Evolutionary conservation across 306 rosid species (phyloP), one percentile per base, ranked within the genome.

Genomic region (Quercus engelmannii): DNA sequence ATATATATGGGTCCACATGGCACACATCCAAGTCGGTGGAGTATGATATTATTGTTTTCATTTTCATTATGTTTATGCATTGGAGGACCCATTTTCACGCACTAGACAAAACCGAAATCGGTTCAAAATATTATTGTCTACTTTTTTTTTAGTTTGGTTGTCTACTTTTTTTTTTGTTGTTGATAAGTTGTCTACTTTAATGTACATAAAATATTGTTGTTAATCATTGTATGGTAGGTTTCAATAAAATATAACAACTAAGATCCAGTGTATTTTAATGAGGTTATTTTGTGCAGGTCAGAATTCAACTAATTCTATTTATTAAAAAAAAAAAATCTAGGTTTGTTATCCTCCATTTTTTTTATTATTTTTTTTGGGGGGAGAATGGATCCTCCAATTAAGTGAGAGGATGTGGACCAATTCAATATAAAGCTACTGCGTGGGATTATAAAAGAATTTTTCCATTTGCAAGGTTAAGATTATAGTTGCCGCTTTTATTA

Each of bases 331-430:
- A 46, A 2, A 49, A 12, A 1, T 49, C 5, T 12, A 35, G 17
- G 25, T 67, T 67, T 67, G 23, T 4, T 4, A 59, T 59, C 20
- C 54, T 49, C 17, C 54, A 49, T 10, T 49, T 28, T 30, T 26
- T 1, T 26, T 26, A 26, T 26, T 26, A 26, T 26, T 30, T 10
- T 3, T 49, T 49, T 38, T 38, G 1, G 1, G 46, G 12, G 3
- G 46, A 41, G 46, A 41, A 41, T 41, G 46, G 12, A 41, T 8
- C 46, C 46, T 41, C 46, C 46, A 41, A 41, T 41, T 7, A 41
- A 41, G 46, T 8, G 46, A 41, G 46, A 18, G 71, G 11, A 68
- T 43, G 86, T 74, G 76, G 90, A 72, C 86, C 83, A n/a, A 63
- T 73, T 84, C 74, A 49, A 33, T 46, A 21, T 57, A 25, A 46